phyloP scores from a whole-genome alignment of 441 rosid genomes.

The Erysimum cheiri region DNA sequence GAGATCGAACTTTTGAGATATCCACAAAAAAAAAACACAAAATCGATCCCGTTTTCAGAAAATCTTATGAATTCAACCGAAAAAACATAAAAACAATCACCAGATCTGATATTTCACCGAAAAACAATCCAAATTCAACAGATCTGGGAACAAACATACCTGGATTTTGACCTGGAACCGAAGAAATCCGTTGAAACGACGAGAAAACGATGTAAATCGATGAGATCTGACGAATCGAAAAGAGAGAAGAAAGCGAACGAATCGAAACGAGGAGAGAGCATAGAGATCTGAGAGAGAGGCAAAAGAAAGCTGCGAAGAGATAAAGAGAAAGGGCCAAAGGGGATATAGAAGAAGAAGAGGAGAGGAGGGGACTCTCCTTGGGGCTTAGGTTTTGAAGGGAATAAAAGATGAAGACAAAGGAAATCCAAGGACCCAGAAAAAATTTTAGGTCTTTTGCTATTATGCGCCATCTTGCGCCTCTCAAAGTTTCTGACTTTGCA shows the following conservation, averaged over 20 bases:
- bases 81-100: not conserved
- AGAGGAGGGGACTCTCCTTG: not conserved
- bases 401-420: conserved; percentile 43
- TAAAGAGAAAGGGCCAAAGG: not conserved
- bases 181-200: conserved; percentile 14
- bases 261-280: conserved; percentile 9
- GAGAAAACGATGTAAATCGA: conserved; percentile 5
- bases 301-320: conserved; percentile 40
- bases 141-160: conserved; percentile 34
- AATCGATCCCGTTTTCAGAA: not conserved
- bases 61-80: not conserved
- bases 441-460: conserved; percentile 36
- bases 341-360: not conserved
- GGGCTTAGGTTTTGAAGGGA: conserved; percentile 34
- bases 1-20: not conserved
- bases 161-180: conserved; percentile 21
- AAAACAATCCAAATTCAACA: not conserved
- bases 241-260: not conserved
- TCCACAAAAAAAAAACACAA: not conserved
- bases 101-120: conserved; percentile 12
- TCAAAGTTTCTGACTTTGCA: not conserved
- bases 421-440: conserved; percentile 44
- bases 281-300: conserved; percentile 24
- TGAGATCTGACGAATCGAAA: conserved; percentile 11
- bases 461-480: conserved; percentile 45